These are phyloP conservation scores for Priceomyces carsonii DNA, from an alignment of 805 yeast genomes.

Conservation along the genomic window DNA sequence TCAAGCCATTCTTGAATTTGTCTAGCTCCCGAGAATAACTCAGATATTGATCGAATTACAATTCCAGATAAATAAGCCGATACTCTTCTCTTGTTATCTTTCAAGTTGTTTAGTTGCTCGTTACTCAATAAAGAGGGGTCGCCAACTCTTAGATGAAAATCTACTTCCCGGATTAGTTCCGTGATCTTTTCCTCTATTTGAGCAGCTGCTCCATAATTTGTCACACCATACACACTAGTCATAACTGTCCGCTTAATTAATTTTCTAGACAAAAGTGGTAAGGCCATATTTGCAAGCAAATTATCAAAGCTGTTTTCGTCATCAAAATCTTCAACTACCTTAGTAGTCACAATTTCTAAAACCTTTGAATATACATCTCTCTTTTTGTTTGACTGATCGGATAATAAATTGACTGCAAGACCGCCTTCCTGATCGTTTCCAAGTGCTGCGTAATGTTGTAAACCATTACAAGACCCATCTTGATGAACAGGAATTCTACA, in stretches of 20 bases:
- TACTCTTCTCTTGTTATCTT: conserved; percentile 1
- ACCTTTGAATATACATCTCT: conserved; percentile 38
- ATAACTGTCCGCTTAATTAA: conserved; percentile 43
- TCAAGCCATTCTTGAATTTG: conserved; percentile 37
- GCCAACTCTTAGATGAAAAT: conserved; percentile 3
- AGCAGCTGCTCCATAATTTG: conserved; percentile 32
- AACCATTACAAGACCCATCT: conserved; percentile 48
- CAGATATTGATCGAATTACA: conserved; percentile 25
- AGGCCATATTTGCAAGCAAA: conserved; percentile 14
- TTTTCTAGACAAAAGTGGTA: conserved; percentile 26
- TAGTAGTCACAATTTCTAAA: conserved; percentile 22
- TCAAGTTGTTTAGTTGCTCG: conserved; percentile 1
- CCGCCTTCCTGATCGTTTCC: conserved; percentile 40
- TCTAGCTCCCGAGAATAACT: conserved; percentile 34
- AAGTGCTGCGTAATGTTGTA: conserved; percentile 47
- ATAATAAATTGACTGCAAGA: conserved; percentile 37
- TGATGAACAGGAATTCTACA: conserved; percentile 40
- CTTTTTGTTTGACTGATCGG: conserved; percentile 11
- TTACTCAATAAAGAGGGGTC: background rate
- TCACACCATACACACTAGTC: conserved; percentile 49
- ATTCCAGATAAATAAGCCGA: conserved; percentile 19
- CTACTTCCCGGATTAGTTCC: conserved; percentile 16
- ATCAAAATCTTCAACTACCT: conserved; percentile 7
- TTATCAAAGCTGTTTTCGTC: conserved; percentile 1
- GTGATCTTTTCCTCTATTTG: conserved; percentile 30